A percentile compares a stretch with the other conserved stretches of the same genome.
Evolutionary conservation across 108 stramenopile genomes (phyloP).

Genomic region (Cyclostephanos invisitatus): DNA sequence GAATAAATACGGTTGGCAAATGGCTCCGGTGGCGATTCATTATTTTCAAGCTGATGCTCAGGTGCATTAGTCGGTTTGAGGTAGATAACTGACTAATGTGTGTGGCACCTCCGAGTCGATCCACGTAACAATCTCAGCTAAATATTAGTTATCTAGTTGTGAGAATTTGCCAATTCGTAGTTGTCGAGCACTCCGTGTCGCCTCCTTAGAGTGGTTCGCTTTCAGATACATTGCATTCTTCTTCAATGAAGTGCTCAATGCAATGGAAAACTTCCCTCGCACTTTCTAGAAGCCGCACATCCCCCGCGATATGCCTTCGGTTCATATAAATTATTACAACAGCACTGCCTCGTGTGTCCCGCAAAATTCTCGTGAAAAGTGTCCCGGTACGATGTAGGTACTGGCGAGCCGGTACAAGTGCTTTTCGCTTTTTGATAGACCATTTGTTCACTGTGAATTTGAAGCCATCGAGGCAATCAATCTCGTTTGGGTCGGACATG

Average conservation of each 20-base stretch:
- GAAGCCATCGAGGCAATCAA: constrained; percentile 62
- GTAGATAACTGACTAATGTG: too few species aligned
- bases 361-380: constrained; percentile 53
- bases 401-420: constrained; percentile 58
- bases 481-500: constrained; percentile 64
- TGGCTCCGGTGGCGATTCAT: too few species aligned
- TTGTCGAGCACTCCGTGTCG: neutral
- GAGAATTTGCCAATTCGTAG: neutral
- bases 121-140: too few species aligned
- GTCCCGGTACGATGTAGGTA: constrained; percentile 78
- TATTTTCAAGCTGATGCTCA: too few species aligned
- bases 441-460: constrained; percentile 60
- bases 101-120: too few species aligned
- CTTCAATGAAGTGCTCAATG: constrained; percentile 37
- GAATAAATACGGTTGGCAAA: too few species aligned
- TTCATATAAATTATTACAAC: constrained; percentile 45
- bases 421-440: constrained; percentile 45
- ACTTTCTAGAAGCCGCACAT: constrained; percentile 24
- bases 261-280: constrained; percentile 37
- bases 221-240: constrained; percentile 5
- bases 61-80: too few species aligned
- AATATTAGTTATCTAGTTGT: too few species aligned
- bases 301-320: constrained; percentile 32
- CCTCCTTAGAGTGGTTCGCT: neutral
- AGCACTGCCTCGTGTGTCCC: constrained; percentile 31